Base-by-base conservation (phyloP, 2,329 filamentous ascomycete genomes). In the Colletotrichum lindemuthianum region DNA sequence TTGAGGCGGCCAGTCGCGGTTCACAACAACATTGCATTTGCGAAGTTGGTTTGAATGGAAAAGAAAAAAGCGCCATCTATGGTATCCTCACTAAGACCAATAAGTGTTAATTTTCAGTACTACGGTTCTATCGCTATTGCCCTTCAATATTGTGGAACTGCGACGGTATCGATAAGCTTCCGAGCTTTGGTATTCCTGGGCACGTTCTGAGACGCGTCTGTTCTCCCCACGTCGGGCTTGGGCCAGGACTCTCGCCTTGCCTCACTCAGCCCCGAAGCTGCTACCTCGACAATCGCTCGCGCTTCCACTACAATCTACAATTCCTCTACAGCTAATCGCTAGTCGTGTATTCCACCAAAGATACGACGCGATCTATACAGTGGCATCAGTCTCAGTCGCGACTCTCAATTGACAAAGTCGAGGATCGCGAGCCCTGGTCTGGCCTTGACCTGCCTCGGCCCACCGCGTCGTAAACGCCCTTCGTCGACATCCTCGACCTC, bases 21-120 rank as follows among this genome's bases (percentile, higher is more conserved):
- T 60, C 60, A 67, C 61, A 65, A 67, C 61, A 67, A 57, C 65
- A 60, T 65, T 51, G 44, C 57, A 60, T 60, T 16, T 34, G 57
- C 32, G 11, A 55, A 49, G 24, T 24, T 24, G 24, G 24, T 24
- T 24, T 24, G 24, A 24, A 24, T 58, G 41, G n/a, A 45, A 10
- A n/a, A 13, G 32, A 52, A 59, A 41, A 41, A 59, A 39, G 48
- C 37, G 39, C 37, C 48, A 36, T 48, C 52, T 34, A 49, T 37
- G 24, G 24, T 24, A 4, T 24, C 24, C 24, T 24, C 24, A 24
- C 5, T 5, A 24, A 4, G 24, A 24, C 24, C 24, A 24, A 24
- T 4, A 24, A 24, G 24, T 24, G 24, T 1, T 4, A 24, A 24
- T 24, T 24, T 24, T 24, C 5, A 24, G 24, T 24, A 24, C 24